Base-by-base conservation (phyloP, 2,329 filamentous ascomycete species). In the Alternaria novae-zelandiae region DNA sequence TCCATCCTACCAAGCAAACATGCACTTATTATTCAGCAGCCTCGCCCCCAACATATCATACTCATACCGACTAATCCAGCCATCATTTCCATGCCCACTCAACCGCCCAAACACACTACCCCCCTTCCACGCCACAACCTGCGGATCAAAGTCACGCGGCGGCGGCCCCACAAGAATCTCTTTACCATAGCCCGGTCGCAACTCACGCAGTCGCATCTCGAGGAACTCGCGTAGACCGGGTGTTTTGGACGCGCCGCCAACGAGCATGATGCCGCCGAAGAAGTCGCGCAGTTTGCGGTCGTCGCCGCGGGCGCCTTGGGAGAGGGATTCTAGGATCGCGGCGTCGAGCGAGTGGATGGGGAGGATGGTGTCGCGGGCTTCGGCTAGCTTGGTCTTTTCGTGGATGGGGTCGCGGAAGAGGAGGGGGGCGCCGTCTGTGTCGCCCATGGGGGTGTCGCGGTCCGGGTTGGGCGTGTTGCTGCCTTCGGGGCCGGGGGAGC, bases 101-200 rank as follows among this genome's bases (percentile, higher is more conserved):
- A 98, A 83, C 82, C 97, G 94, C 3, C 93, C 94, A 84, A 97
- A 99, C 15, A 99, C 94, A 77, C 94, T 97, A 1, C 93, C 96
- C 5, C 96, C 96, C 86, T 99, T 99, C 96, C 96, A 99, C 9
- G 91, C 90, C 57, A 98, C 91, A n/a, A 98, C 94, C 81, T 97
- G 94, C 64, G 96, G 93, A 81, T 99, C 96, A 83, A 99, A 91
- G 73, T 99, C 96, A 73, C 95, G 86, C 0, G 96, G 96, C n/a
- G 89, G 89, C 20, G 86, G 84, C 1, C 87, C 88, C 23, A 91
- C 88, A 65, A 90, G 83, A 59, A 91, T 88, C 69, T 89, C 86
- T 86, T 96, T 89, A 6, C 84, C 82, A 67, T 86, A 87, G n/a
- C 83, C 84, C 1, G 87, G 86, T 55, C 86, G 81, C 25, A 90